Evolutionary conservation across 805 yeast genomes (phyloP), one percentile per base, ranked within the genome.

Genomic region (Myxozyma lipomycoides): DNA sequence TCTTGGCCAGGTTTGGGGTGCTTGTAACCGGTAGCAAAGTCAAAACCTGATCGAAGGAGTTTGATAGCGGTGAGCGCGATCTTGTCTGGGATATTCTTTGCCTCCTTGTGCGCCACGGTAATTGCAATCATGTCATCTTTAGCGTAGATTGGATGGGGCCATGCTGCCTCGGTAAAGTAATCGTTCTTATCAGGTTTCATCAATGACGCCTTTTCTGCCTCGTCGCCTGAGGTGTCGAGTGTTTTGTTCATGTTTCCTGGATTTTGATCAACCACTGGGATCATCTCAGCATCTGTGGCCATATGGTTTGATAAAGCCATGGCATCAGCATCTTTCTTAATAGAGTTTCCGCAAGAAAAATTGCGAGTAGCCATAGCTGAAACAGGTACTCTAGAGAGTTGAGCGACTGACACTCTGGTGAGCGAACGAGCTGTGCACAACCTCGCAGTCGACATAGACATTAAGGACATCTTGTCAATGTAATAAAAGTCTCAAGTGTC

Each of bases 1-100:
- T 66, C 65, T 1, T 62, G 55, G 15, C 69, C 73, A 10, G 73
- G 71, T 23, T 62, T 67, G 2, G 85, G 82, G 57, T 82, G 83
- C 48, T 69, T 75, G 67, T 83, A 83, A 2, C 86, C 86, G 0
- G 89, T 82, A 44, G 73, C 75, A 18, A 75, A 64, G 63, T 83
- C 88, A 64, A 83, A 83, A n/a, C 71, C 51, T 3, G 67, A 58
- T 52, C 87, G 69, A 47, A 77, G 69, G 38, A 69, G 56, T 51
- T 62, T 64, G 62, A 81, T 75, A 25, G 77, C 72, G 5, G 67
- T 58, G 52, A 66, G 73, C 6, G 87, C 86, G 17, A 80, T 61
- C 46, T 67, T 70, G 61, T 83, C 89, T 21, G 80, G 68, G 17
- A 70, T 28, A 0, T 74, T 67, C 23, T 56, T 51, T 0, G 85